phyloP scores from a whole-genome alignment of 352 stramenopile genomes.

The Globisporangium sylvaticum region DNA sequence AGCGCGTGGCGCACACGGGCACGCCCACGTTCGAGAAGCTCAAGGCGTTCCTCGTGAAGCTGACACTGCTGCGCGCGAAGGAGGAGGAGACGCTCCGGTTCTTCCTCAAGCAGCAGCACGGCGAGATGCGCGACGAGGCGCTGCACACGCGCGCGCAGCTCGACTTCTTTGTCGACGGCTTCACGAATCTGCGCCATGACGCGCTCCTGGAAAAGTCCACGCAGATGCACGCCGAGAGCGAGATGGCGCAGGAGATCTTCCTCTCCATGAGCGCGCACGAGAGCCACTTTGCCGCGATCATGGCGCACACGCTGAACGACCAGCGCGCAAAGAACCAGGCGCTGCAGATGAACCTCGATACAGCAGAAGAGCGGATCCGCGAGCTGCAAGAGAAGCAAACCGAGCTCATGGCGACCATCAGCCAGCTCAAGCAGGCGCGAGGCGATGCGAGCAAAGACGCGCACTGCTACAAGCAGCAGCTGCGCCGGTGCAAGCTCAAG shows the following conservation, averaged over 20 bases:
- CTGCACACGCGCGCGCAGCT: conserved; percentile 63
- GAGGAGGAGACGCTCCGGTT: conserved; percentile 54
- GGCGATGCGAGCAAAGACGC: conserved; percentile 56
- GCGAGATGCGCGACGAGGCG: conserved; percentile 54
- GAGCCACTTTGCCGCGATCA: conserved; percentile 46
- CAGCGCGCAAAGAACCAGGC: conserved; percentile 36
- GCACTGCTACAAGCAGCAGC: conserved; percentile 50
- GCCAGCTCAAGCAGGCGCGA: conserved; percentile 41
- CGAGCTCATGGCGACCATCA: conserved; percentile 39
- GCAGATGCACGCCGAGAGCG: conserved; percentile 55
- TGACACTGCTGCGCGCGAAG: conserved; percentile 53
- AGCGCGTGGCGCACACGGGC: conserved; percentile 52
- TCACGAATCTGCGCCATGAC: conserved; percentile 70
- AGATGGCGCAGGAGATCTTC: conserved; percentile 53
- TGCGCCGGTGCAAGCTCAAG: conserved; percentile 43
- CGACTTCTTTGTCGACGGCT: conserved; percentile 77
- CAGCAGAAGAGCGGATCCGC: conserved; percentile 23
- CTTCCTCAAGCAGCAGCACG: conserved; percentile 48
- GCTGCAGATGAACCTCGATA: conserved; percentile 23
- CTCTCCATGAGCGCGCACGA: conserved; percentile 57
- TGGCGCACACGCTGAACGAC: conserved; percentile 39
- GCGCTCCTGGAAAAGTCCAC: conserved; percentile 48
- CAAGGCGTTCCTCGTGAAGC: conserved; percentile 60
- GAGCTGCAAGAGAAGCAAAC: conserved; percentile 30
- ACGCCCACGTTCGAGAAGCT: conserved; percentile 71